phyloP scores from a whole-genome alignment of 1,284 basidiomycete species.

The Vanrija pseudolonga region DNA sequence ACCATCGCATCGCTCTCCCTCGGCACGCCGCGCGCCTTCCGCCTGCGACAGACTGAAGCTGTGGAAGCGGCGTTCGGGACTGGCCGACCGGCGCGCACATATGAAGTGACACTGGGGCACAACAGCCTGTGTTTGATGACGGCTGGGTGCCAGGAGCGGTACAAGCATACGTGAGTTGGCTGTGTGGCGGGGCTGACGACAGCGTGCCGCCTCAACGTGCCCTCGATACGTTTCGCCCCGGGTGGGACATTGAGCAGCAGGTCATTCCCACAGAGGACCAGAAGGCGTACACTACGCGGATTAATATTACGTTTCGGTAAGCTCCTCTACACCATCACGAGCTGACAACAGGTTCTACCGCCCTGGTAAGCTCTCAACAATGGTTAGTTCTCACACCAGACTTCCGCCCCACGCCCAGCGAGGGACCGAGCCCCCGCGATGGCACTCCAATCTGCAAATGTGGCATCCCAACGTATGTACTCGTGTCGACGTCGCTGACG shows the following conservation, averaged over 20 bases:
- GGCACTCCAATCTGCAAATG: conserved; percentile 65
- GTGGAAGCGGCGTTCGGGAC: conserved; percentile 53
- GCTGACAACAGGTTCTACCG: conserved; percentile 31
- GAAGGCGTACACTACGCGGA: conserved; percentile 62
- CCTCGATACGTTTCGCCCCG: conserved; percentile 70
- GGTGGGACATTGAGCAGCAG: conserved; percentile 42
- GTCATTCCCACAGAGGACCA: conserved; percentile 31
- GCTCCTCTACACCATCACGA: neutral
- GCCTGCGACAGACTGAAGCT: conserved; percentile 55
- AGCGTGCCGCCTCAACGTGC: conserved; percentile 67
- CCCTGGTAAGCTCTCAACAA: conserved; percentile 27
- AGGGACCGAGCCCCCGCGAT: conserved; percentile 22
- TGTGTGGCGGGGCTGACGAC: neutral
- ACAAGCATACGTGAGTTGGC: conserved; percentile 58
- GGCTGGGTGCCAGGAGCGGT: conserved; percentile 81
- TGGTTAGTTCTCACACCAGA: conserved; percentile 58
- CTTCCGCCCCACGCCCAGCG: conserved; percentile 59
- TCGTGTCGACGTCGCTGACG: neutral
- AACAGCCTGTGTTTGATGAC: conserved; percentile 93
- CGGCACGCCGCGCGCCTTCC: conserved; percentile 72
- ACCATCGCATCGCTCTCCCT: conserved; percentile 90
- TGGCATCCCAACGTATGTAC: conserved; percentile 60
- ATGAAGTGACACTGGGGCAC: conserved; percentile 75
- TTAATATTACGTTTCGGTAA: conserved; percentile 78
- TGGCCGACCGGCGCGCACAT: conserved; percentile 62